A percentile compares a stretch with the other conserved stretches of the same genome.
Evolutionary conservation across 2,329 filamentous ascomycete species (phyloP).

Genomic region (Microcyclospora pomicola): DNA sequence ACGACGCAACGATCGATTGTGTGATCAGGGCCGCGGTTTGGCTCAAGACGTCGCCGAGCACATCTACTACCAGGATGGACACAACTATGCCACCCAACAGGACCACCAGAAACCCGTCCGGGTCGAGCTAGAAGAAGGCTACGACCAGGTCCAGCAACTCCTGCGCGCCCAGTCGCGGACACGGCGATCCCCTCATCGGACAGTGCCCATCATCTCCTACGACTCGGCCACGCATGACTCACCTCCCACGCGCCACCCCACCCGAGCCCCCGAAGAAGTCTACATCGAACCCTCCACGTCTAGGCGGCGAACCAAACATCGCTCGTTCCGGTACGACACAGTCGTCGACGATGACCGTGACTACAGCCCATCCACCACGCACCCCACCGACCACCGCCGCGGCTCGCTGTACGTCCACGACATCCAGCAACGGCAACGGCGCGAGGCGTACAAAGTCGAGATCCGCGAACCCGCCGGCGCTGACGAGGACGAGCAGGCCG

Average conservation of each 20-base stretch:
- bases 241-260: conserved; percentile 21
- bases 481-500: too few species aligned
- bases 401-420: conserved; percentile 30
- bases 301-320: conserved; percentile 3
- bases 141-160: conserved; percentile 27
- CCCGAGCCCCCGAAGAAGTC: conserved; percentile 7
- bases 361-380: conserved; percentile 15
- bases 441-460: conserved; percentile 26
- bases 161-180: conserved; percentile 30
- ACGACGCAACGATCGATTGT: conserved; percentile 27
- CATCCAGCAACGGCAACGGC: conserved; percentile 22
- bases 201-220: conserved; percentile 28
- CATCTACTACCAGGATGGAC: conserved; percentile 27
- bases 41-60: conserved; percentile 31
- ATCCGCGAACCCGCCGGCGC: conserved; percentile 23
- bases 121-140: conserved; percentile 31
- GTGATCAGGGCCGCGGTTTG: conserved; percentile 30
- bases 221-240: conserved; percentile 29
- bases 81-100: conserved; percentile 16
- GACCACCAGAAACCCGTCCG: conserved; percentile 29
- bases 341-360: conserved; percentile 12
- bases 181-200: conserved; percentile 19
- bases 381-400: conserved; percentile 16
- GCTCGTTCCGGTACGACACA: conserved; percentile 6
- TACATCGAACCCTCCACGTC: conserved; percentile 7